A percentile compares a stretch with the other conserved stretches of the same genome.
Conservation (phyloP, 805 yeast species). For the Candida loeiensis region DNA sequence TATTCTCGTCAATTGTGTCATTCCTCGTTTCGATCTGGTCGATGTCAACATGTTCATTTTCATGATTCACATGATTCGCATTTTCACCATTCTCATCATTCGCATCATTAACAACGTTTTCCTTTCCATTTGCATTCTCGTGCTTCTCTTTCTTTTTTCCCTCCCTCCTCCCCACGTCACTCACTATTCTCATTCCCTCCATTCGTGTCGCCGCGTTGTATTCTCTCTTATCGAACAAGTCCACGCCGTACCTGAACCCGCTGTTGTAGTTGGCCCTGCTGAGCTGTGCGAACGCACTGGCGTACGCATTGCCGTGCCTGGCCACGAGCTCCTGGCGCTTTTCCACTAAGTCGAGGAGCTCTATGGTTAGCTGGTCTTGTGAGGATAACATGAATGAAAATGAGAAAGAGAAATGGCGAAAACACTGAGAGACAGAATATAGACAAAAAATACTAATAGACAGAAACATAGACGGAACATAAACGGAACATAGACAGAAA, state of each 20-base stretch:
- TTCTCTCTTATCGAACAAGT: conserved; percentile 38
- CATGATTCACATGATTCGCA: too few species aligned
- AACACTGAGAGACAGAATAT: background rate
- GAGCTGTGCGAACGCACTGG: conserved; percentile 37
- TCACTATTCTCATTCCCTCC: background rate
- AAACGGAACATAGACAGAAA: too few species aligned
- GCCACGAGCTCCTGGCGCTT: conserved; percentile 28
- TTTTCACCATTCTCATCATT: conserved; percentile 2
- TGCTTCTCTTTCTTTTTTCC: conserved; percentile 4
- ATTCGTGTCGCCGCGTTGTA: conserved; percentile 25
- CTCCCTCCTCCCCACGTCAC: conserved; percentile 4
- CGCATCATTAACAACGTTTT: conserved; percentile 3
- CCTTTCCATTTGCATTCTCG: background rate
- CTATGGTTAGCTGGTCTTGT: conserved; percentile 7
- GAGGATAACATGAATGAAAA: background rate
- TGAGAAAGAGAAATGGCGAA: background rate
- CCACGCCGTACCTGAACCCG: conserved; percentile 32
- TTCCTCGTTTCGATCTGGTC: too few species aligned
- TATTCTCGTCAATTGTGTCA: too few species aligned
- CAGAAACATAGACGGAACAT: background rate
- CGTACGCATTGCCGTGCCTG: conserved; percentile 19
- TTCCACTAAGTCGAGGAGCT: conserved; percentile 29
- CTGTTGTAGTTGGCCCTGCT: conserved; percentile 44
- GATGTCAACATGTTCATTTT: too few species aligned
- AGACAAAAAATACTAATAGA: background rate